Conservation (phyloP, 2,329 filamentous ascomycete genomes). For the Talaromyces funiculosus region DNA sequence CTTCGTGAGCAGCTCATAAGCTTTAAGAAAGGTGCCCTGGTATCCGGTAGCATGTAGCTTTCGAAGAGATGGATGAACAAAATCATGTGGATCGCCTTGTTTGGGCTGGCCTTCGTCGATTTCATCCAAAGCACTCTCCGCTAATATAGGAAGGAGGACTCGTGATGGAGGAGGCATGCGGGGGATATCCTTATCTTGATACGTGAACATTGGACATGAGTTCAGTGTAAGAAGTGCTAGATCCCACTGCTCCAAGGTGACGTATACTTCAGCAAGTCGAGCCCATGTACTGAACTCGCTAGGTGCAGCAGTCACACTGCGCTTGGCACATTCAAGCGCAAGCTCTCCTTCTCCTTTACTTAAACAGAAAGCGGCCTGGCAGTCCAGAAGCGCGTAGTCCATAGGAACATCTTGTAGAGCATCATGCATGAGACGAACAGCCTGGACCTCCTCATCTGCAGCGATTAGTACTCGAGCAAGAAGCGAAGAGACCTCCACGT, state of each 20-base stretch:
- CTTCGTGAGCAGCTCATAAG: constrained; percentile 88
- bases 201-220: constrained; percentile 99
- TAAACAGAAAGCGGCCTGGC: constrained; percentile 86
- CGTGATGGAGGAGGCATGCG: constrained; percentile 89
- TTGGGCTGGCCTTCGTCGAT: constrained; percentile 79
- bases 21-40: constrained; percentile 91
- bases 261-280: constrained; percentile 85
- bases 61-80: constrained; percentile 78
- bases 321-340: constrained; percentile 87
- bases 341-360: constrained; percentile 81
- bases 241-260: constrained; percentile 93
- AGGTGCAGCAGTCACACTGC: constrained; percentile 88
- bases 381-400: constrained; percentile 95
- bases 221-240: constrained; percentile 91
- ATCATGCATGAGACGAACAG: constrained; percentile 79
- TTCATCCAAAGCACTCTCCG: constrained; percentile 87
- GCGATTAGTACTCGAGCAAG: constrained; percentile 87
- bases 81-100: constrained; percentile 71
- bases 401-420: constrained; percentile 87
- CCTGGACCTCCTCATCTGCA: constrained; percentile 95
- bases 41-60: constrained; percentile 84
- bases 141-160: constrained; percentile 77
- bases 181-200: constrained; percentile 95
- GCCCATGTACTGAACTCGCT: constrained; percentile 98
- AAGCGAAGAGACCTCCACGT: constrained; percentile 89